Evolutionary conservation across 306 rosid genomes (phyloP).

Genomic region (cucumber (Cucumis sativus)): Cucumber_9930_V3 NC_026661.2:16170501-16171000

Average conservation of each 20-base stretch:
- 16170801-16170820: background rate
- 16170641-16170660: conserved; percentile 88
- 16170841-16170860: background rate
- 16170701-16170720: conserved; percentile 38
- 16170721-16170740: conserved; percentile 57
- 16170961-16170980: conserved; percentile 83
- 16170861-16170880: background rate
- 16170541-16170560: conserved; percentile 25
- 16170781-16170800: conserved; percentile 27
- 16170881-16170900: background rate
- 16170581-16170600: conserved; percentile 38
- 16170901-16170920: background rate
- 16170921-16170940: background rate
- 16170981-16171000: conserved; percentile 60
- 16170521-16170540: conserved; percentile 40
- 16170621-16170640: conserved; percentile 91
- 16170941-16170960: conserved; percentile 27
- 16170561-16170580: conserved; percentile 38
- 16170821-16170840: background rate
- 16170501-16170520: conserved; percentile 61
- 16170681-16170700: conserved; percentile 24
- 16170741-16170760: conserved; percentile 78
- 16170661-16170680: conserved; percentile 57
- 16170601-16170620: conserved; percentile 63
- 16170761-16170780: conserved; percentile 95